Conservation (phyloP, 495 filamentous ascomycete species). For the Tuber umbilicatum region DNA sequence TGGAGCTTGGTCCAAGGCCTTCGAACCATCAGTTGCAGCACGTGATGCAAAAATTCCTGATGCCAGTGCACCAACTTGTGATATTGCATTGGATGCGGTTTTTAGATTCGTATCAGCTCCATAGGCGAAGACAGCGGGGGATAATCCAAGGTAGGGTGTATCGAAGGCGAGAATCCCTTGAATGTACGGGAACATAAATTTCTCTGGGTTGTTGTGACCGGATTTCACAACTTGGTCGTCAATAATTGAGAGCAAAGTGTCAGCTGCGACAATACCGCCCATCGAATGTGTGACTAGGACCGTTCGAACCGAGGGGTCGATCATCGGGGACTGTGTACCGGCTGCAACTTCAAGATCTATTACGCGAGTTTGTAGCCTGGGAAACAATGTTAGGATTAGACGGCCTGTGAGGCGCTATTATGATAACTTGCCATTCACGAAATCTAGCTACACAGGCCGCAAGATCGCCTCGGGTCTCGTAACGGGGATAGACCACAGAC, state of each 20-base stretch:
- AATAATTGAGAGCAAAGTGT: slow-evolving; percentile 58
- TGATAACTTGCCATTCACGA: slow-evolving; percentile 65
- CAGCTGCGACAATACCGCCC: slow-evolving; percentile 94
- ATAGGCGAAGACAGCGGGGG: slow-evolving; percentile 80
- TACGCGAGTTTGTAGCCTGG: slow-evolving; percentile 80
- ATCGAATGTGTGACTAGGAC: slow-evolving; percentile 88
- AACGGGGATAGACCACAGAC: slow-evolving; percentile 75
- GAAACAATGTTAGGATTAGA: slow-evolving; percentile 12
- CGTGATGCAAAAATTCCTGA: slow-evolving; percentile 25
- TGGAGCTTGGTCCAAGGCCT: slow-evolving; percentile 15
- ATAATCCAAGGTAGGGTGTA: slow-evolving; percentile 87
- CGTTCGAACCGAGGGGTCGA: slow-evolving; percentile 79
- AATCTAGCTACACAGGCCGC: slow-evolving; percentile 71
- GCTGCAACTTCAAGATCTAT: slow-evolving; percentile 88
- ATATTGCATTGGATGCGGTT: slow-evolving; percentile 61
- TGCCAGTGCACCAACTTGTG: slow-evolving; percentile 50
- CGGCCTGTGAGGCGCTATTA: neutral
- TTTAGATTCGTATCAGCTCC: slow-evolving; percentile 80
- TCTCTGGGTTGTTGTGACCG: slow-evolving; percentile 38
- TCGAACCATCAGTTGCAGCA: slow-evolving; percentile 28
- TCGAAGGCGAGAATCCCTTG: slow-evolving; percentile 90
- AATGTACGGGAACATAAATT: slow-evolving; percentile 60
- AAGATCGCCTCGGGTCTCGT: slow-evolving; percentile 84
- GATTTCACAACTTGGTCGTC: slow-evolving; percentile 40
- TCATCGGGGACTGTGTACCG: slow-evolving; percentile 73